phyloP scores from a whole-genome alignment of 2,329 filamentous ascomycete genomes.

The Fusarium succisae region DNA sequence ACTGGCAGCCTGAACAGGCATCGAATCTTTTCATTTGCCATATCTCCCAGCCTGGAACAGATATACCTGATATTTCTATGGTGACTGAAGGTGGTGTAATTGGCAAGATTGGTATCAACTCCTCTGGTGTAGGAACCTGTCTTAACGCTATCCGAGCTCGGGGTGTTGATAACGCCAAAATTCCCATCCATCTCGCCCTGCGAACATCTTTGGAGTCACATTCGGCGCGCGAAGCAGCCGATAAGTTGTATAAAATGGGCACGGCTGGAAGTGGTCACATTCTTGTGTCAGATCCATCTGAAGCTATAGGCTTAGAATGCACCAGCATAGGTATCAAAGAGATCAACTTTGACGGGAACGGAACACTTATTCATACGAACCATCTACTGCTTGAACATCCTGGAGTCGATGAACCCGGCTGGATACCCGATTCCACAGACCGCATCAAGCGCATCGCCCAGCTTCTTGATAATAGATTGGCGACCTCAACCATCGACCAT shows the following conservation, averaged over 20 bases:
- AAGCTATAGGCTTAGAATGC: slow-evolving; percentile 35
- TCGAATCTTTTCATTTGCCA: slow-evolving; percentile 59
- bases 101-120: slow-evolving; percentile 73
- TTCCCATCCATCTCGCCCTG: slow-evolving; percentile 71
- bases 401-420: slow-evolving; percentile 22
- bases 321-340: slow-evolving; percentile 30
- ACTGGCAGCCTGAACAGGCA: slow-evolving; percentile 63
- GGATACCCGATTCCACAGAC: slow-evolving; percentile 22
- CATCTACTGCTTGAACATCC: slow-evolving; percentile 31
- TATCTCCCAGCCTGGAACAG: slow-evolving; percentile 51
- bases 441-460: slow-evolving; percentile 14
- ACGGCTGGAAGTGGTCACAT: slow-evolving; percentile 38
- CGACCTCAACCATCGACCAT: background rate
- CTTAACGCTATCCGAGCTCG: slow-evolving; percentile 70
- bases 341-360: slow-evolving; percentile 4
- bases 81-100: slow-evolving; percentile 69
- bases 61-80: slow-evolving; percentile 59
- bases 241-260: slow-evolving; percentile 7
- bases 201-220: slow-evolving; percentile 62
- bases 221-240: slow-evolving; percentile 7
- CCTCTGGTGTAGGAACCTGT: slow-evolving; percentile 64
- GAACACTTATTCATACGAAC: slow-evolving; percentile 30
- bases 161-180: slow-evolving; percentile 57
- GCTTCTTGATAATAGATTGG: background rate
- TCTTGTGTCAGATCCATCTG: slow-evolving; percentile 17